Evolutionary conservation across 768 basidiomycete genomes (phyloP).

Genomic region (Mycena olivaceomarginata): DNA sequence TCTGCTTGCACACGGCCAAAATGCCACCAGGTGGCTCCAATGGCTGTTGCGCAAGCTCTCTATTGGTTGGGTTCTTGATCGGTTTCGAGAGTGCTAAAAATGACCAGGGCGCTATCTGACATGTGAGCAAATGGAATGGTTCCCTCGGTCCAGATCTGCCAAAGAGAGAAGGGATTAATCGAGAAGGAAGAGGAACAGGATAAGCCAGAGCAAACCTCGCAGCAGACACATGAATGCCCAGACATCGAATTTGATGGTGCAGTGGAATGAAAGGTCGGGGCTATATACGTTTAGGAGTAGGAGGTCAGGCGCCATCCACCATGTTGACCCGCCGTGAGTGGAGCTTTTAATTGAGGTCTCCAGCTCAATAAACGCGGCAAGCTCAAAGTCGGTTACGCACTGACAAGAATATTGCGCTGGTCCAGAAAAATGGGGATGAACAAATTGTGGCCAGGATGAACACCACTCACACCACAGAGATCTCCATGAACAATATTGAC

Average conservation of each 20-base stretch:
- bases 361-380: slow-evolving; percentile 39
- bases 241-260: slow-evolving; percentile 6
- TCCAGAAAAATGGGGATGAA: not conserved
- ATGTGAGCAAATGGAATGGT: not conserved
- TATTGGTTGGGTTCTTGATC: not conserved
- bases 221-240: not conserved
- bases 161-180: not conserved
- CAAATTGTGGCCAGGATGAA: not conserved
- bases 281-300: not conserved
- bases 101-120: not conserved
- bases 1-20: too few species aligned
- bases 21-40: too few species aligned
- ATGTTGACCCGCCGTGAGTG: not conserved
- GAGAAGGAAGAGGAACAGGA: too few species aligned
- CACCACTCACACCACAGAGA: not conserved
- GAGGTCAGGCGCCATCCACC: slow-evolving; percentile 18
- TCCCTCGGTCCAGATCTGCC: not conserved
- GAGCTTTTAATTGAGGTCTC: slow-evolving; percentile 20
- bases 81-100: not conserved
- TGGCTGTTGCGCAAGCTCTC: too few species aligned
- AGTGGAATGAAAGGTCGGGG: not conserved
- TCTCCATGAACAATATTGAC: not conserved
- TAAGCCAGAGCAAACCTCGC: not conserved
- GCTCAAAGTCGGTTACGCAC: slow-evolving; percentile 42
- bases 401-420: slow-evolving; percentile 42